Evolutionary conservation across 2,329 filamentous ascomycete genomes (phyloP).

Genomic region (Lomentospora prolificans): DNA sequence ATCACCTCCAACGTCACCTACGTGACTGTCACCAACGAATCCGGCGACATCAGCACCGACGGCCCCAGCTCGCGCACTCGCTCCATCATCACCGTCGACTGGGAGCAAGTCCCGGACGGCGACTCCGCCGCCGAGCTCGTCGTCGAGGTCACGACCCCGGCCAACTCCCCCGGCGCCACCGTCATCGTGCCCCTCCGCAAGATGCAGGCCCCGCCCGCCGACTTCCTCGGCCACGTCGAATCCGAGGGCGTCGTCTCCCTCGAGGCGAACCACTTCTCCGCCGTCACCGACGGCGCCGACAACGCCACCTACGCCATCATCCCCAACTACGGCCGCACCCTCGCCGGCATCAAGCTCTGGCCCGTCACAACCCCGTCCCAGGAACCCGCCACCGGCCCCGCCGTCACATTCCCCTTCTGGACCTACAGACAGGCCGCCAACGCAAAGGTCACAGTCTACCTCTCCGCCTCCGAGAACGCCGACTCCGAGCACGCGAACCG

Average conservation of each 20-base stretch:
- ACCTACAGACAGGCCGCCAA: conserved; percentile 40
- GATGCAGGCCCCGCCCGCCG: conserved; percentile 36
- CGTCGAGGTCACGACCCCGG: conserved; percentile 41
- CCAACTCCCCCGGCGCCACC: conserved; percentile 32
- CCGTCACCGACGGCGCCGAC: conserved; percentile 22
- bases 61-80: conserved; percentile 16
- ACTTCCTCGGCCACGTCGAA: conserved; percentile 51
- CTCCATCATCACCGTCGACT: conserved; percentile 14
- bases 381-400: conserved; percentile 36
- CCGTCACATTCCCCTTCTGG: conserved; percentile 52
- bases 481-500: conserved; percentile 39
- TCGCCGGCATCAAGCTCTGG: conserved; percentile 47
- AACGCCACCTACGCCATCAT: conserved; percentile 40
- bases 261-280: conserved; percentile 41
- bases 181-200: conserved; percentile 46
- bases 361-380: conserved; percentile 43
- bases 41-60: conserved; percentile 36
- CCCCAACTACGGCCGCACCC: conserved; percentile 45
- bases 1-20: conserved; percentile 38
- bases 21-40: conserved; percentile 38
- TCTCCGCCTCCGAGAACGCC: conserved; percentile 44
- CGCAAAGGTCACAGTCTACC: conserved; percentile 34
- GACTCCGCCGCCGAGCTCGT: conserved; percentile 34
- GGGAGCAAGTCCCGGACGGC: conserved; percentile 41
- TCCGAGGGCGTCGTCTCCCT: conserved; percentile 48